phyloP scores from a whole-genome alignment of 805 yeast genomes.

The Barnettozyma sucrosica region DNA sequence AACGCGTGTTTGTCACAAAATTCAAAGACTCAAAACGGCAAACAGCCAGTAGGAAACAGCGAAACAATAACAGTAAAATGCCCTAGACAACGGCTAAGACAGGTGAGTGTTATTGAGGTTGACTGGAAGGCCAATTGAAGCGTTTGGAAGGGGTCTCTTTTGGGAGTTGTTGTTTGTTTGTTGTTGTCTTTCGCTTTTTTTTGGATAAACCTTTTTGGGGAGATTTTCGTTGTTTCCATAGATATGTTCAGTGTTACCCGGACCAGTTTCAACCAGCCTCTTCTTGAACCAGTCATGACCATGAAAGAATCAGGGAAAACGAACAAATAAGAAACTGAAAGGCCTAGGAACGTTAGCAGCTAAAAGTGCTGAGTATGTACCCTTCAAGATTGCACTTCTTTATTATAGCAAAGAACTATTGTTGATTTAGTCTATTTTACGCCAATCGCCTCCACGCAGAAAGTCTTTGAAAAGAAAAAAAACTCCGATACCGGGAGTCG shows the following conservation, averaged over 20 bases:
- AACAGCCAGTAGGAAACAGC: not conserved
- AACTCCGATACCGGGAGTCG: conserved; percentile 82
- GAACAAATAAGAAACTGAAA: no score
- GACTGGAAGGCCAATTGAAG: conserved; percentile 1
- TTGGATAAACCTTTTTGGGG: conserved; percentile 5
- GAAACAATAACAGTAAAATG: not conserved
- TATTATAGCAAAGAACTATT: no score
- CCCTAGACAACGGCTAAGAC: not conserved
- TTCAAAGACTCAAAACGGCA: not conserved
- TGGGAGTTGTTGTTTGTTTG: conserved; percentile 1
- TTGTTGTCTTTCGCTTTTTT: conserved; percentile 2
- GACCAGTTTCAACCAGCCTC: not conserved
- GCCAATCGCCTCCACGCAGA: no score
- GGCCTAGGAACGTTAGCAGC: no score
- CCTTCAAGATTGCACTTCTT: no score
- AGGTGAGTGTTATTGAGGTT: not conserved
- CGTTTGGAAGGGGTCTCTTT: not conserved
- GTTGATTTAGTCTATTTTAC: no score
- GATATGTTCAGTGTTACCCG: conserved; percentile 4
- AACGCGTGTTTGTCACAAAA: not conserved
- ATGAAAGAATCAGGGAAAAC: no score
- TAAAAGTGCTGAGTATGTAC: no score
- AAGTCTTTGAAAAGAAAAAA: conserved; percentile 20
- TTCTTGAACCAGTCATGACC: not conserved
- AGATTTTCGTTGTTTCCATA: conserved; percentile 4